Conservation (phyloP, 2,329 filamentous ascomycete species). For the Daldinia sp. region DNA sequence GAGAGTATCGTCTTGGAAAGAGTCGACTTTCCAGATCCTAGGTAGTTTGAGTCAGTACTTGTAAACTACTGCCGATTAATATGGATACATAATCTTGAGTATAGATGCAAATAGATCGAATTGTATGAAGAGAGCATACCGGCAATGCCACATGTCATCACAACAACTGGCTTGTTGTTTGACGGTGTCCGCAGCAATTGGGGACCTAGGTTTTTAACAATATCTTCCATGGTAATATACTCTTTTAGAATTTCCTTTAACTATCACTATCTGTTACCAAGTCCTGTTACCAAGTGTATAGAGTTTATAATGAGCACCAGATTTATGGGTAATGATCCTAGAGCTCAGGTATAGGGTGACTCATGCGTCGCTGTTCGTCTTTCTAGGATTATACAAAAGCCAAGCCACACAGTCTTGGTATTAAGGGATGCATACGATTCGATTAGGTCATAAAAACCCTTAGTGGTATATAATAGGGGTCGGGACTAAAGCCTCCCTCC, state of each 20-base stretch:
- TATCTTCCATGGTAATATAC: slow-evolving; percentile 50
- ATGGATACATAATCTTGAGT: neutral
- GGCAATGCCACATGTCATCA: slow-evolving; percentile 47
- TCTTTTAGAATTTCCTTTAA: too few species aligned
- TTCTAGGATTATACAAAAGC: neutral
- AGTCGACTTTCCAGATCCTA: slow-evolving; percentile 46
- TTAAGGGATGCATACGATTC: neutral
- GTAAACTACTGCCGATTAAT: neutral
- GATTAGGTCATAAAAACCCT: neutral
- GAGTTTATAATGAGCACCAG: too few species aligned
- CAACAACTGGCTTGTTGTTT: slow-evolving; percentile 40
- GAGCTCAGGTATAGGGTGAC: neutral
- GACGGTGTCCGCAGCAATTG: slow-evolving; percentile 15
- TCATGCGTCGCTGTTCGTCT: neutral
- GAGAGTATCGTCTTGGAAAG: slow-evolving; percentile 42
- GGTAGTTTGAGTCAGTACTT: neutral
- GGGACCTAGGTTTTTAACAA: slow-evolving; percentile 18
- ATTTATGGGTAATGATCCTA: neutral
- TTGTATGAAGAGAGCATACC: slow-evolving; percentile 29
- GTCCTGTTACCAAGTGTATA: too few species aligned
- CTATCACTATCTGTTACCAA: too few species aligned
- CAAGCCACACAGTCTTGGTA: neutral
- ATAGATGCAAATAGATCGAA: too few species aligned
- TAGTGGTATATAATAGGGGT: neutral
- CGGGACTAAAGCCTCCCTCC: neutral